These are phyloP conservation scores for Firmiana major DNA, from an alignment of 345 rosid genomes.

Conservation along the genomic window DNA sequence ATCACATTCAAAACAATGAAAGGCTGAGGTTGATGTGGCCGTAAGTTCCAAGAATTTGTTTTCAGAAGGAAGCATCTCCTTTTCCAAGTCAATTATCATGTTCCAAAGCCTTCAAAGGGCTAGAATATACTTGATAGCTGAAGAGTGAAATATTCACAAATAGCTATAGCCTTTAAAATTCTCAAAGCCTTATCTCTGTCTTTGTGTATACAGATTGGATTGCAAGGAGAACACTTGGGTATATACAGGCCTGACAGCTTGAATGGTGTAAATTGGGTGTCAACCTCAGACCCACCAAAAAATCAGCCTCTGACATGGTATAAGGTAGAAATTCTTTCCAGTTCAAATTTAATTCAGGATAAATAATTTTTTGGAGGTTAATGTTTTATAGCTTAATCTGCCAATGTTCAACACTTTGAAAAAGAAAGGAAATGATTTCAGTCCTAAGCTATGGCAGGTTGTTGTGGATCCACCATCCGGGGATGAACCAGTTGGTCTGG, in stretches of 20 bases:
- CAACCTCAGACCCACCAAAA: constrained; percentile 62
- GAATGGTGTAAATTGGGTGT: constrained; percentile 53
- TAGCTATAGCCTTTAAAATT: not conserved
- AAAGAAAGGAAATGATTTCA: not conserved
- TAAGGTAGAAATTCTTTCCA: constrained; percentile 47
- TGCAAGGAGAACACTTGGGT: constrained; percentile 73
- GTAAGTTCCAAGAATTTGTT: not conserved
- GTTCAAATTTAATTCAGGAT: not conserved
- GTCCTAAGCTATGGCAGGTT: constrained; percentile 40
- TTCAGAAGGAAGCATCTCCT: not conserved
- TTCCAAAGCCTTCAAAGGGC: constrained; percentile 9
- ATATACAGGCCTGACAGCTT: constrained; percentile 53
- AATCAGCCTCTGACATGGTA: constrained; percentile 86
- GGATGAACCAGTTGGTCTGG: constrained; percentile 81
- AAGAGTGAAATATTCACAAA: constrained; percentile 3
- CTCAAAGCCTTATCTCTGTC: constrained; percentile 11
- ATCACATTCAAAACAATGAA: not conserved
- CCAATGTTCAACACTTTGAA: not conserved
- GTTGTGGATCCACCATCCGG: constrained; percentile 73
- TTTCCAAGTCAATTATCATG: not conserved
- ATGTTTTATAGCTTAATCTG: not conserved
- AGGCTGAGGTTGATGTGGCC: not conserved
- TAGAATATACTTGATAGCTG: constrained; percentile 2
- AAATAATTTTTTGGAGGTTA: not conserved
- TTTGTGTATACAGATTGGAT: constrained; percentile 50